Evolutionary conservation across 2,329 filamentous ascomycete species (phyloP), one percentile per base, ranked within the genome.

Genomic region (Aspergillus ochraceoroseus): DNA sequence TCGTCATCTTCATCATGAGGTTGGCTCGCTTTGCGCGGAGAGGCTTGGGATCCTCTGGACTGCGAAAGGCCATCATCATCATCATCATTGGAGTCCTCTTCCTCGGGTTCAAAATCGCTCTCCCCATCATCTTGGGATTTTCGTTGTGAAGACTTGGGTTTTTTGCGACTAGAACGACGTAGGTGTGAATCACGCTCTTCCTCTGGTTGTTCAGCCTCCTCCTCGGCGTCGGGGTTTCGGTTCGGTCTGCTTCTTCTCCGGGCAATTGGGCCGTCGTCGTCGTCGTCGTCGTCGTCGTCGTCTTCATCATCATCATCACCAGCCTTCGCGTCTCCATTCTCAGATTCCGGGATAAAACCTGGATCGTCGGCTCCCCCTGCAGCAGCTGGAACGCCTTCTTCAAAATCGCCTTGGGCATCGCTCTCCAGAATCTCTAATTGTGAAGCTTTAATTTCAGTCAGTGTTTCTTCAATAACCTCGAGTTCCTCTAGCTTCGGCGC

Each of bases 51-150:
- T 19, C 66, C 64, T 44, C 71, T 73, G 5, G 73, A 75, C 26
- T 71, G 71, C 2, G 73, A 77, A n/a, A n/a, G n/a, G n/a, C n/a
- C 5, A 47, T 8, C 23, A n/a, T 77, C 70, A 39, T 77, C 75
- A 15, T 75, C 76, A 14, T 75, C 76, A 17, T 65, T 57, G 1
- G 56, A 62, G 9, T 74, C 76, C 33, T 79, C 77, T 14, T 70
- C 70, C 22, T 71, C 72, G 4, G 79, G 78, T 52, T 81, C 77
- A 48, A 82, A 82, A 51, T 82, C 79, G 51, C 77, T 81, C 51
- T 74, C 50, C 9, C 49, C 79, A 36, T 79, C 76, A 33, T 79
- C 73, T 35, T 62, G 46, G 37, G 50, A 51, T 59, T 75, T 72
- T 25, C 66, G 66, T 35, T 71, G 67, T 20, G 64, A 68, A 53